phyloP scores from a whole-genome alignment of 2,329 filamentous ascomycete genomes.

The Cadophora luteo-olivacea region DNA sequence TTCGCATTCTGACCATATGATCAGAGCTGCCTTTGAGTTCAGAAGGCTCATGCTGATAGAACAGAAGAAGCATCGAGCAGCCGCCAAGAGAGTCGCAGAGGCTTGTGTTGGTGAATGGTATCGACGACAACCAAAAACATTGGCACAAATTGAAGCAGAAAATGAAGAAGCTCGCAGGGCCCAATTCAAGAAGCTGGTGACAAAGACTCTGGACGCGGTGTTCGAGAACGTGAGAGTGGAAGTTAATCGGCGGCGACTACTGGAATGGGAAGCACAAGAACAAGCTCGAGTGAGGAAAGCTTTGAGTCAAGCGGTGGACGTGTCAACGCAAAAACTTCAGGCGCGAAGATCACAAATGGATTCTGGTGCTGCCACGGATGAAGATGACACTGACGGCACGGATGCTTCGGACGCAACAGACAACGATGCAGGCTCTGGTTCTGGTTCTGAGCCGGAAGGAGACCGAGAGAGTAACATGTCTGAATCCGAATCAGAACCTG shows the following conservation, averaged over 20 bases:
- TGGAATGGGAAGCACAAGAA: constrained; percentile 70
- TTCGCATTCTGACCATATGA: constrained; percentile 85
- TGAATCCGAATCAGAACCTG: constrained; percentile 65
- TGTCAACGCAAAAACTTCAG: constrained; percentile 72
- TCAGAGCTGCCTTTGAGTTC: constrained; percentile 81
- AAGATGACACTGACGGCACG: constrained; percentile 46
- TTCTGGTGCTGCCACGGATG: constrained; percentile 56
- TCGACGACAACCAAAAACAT: constrained; percentile 73
- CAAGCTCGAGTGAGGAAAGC: constrained; percentile 70
- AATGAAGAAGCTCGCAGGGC: constrained; percentile 69
- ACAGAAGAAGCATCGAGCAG: constrained; percentile 75
- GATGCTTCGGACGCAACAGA: constrained; percentile 41
- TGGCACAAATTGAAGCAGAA: constrained; percentile 83
- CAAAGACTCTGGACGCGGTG: constrained; percentile 57
- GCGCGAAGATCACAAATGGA: constrained; percentile 61
- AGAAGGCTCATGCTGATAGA: constrained; percentile 81
- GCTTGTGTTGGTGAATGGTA: constrained; percentile 80
- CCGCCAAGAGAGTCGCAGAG: constrained; percentile 80
- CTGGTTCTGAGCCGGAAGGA: constrained; percentile 46
- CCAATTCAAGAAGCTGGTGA: constrained; percentile 74
- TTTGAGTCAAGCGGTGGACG: constrained; percentile 74
- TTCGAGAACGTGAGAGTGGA: constrained; percentile 70
- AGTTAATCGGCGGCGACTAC: constrained; percentile 64
- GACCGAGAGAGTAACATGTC: constrained; percentile 65
- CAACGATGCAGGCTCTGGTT: constrained; percentile 45